Evolutionary conservation across 306 rosid species (phyloP), one percentile per base, ranked within the genome.

Genomic region (Hippophae tibetana): DNA sequence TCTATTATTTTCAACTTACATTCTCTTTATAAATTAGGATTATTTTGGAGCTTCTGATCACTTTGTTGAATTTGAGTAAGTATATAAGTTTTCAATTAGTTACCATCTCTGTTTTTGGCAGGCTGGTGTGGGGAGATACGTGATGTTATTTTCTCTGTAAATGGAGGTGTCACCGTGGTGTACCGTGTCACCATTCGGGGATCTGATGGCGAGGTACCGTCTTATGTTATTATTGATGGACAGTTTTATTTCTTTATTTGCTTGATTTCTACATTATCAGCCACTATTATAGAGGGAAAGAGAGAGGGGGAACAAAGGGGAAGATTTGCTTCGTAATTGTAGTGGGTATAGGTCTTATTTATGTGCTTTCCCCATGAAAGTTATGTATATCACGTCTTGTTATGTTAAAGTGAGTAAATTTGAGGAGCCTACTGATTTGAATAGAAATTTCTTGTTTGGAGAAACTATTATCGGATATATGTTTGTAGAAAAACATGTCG

Each of bases 101-200:
- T 57, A 5, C 44, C 52, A 26, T 42, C 70, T 57, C 41, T 31
- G 11, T 47, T 42, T 42, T 69, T 74, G 57, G 76, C 79, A 89
- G 97, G 99, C 65, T 92, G 99, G 99, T 92, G 99, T 57, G 99
- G 99, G 59, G 99, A 92, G 76, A 79, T 92, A 63, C 85, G 99
- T 40, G 99, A 92, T 80, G 99, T 92, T 10, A 88, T 92, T 72
- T 85, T 88, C 75, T 78, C 99, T 9, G 96, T 88, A 71, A 88
- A 85, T 73, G 96, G 95, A 57, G 72, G 84, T 42, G 96, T 92
- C 62, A 88, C 96, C 47, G 99, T 88, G 52, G 99, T 87, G 2
- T 92, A 87, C 69, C 96, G 99, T 38, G 83, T 92, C 58, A 92
- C 99, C 42, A 72, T 92, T 7, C 77, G 95, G 18, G 99, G 99